Conservation (phyloP, 805 yeast species). For the Candida pini region DNA sequence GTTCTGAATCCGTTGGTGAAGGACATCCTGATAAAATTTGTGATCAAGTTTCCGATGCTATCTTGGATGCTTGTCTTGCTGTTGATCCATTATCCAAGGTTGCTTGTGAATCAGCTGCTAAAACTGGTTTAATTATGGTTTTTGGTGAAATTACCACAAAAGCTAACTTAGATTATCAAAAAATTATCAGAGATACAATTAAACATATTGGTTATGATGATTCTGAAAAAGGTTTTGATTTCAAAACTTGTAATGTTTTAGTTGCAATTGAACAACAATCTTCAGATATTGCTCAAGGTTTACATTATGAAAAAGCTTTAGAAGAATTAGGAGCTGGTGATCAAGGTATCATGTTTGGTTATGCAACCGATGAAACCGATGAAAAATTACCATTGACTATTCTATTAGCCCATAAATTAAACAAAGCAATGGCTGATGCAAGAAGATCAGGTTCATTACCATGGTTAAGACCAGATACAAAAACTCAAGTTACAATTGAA, state of each 20-base stretch:
- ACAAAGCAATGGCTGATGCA: slow-evolving; percentile 94
- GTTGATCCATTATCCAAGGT: slow-evolving; percentile 97
- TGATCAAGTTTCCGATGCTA: slow-evolving; percentile 98
- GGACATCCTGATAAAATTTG: slow-evolving; percentile 96
- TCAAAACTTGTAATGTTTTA: slow-evolving; percentile 97
- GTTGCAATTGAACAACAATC: slow-evolving; percentile 99
- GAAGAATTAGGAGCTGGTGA: slow-evolving; percentile 99
- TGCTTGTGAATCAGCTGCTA: slow-evolving; percentile 98
- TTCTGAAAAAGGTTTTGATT: slow-evolving; percentile 95
- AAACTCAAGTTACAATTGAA: slow-evolving; percentile 98
- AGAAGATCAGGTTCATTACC: slow-evolving; percentile 92
- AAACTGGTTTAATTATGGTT: slow-evolving; percentile 99
- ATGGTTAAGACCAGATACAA: slow-evolving; percentile 99
- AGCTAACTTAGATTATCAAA: slow-evolving; percentile 93
- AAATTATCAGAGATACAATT: slow-evolving; percentile 96
- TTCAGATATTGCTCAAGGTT: slow-evolving; percentile 98
- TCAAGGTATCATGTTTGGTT: slow-evolving; percentile 99
- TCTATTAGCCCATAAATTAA: slow-evolving; percentile 89
- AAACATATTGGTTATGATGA: slow-evolving; percentile 97
- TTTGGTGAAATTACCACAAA: slow-evolving; percentile 99
- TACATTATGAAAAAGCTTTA: slow-evolving; percentile 90
- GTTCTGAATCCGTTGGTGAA: slow-evolving; percentile 90
- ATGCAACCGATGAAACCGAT: slow-evolving; percentile 98
- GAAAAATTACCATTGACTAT: slow-evolving; percentile 95
- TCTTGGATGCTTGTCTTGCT: slow-evolving; percentile 92